Evolutionary conservation across 78 protist genomes (phyloP).

Genomic region (Dictyostelium intermedium): DNA sequence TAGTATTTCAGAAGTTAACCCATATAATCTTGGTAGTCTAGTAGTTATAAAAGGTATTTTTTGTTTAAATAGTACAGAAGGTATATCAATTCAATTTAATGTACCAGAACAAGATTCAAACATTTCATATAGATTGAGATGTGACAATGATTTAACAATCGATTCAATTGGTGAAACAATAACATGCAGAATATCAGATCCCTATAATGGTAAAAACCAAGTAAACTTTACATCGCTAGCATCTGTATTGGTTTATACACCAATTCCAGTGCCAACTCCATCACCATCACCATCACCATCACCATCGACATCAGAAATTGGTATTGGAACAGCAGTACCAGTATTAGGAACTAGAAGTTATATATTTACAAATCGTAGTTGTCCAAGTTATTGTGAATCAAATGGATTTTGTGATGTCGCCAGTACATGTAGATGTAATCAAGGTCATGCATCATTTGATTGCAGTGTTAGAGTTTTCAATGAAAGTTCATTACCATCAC

Average conservation of each 20-base stretch:
- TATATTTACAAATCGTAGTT: background rate
- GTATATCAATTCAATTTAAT: background rate
- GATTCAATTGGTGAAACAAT: background rate
- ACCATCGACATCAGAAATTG: background rate
- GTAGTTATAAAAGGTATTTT: background rate
- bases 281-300: too few species aligned
- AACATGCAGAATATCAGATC: background rate
- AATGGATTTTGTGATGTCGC: background rate
- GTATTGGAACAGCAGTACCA: background rate
- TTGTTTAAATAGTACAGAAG: background rate
- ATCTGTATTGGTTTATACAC: background rate
- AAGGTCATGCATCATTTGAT: slow-evolving; percentile 5
- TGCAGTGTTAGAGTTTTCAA: background rate
- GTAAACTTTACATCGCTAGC: background rate
- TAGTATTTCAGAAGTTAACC: background rate
- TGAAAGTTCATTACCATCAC: background rate
- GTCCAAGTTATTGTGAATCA: background rate
- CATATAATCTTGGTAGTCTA: background rate
- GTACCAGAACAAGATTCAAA: background rate
- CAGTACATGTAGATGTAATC: background rate
- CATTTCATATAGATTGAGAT: background rate
- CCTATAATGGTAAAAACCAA: background rate
- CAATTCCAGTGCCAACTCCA: background rate
- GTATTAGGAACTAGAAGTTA: background rate
- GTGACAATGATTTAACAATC: background rate